Conservation (phyloP, 148 eudicot species). For the Cornus suecica region DNA sequence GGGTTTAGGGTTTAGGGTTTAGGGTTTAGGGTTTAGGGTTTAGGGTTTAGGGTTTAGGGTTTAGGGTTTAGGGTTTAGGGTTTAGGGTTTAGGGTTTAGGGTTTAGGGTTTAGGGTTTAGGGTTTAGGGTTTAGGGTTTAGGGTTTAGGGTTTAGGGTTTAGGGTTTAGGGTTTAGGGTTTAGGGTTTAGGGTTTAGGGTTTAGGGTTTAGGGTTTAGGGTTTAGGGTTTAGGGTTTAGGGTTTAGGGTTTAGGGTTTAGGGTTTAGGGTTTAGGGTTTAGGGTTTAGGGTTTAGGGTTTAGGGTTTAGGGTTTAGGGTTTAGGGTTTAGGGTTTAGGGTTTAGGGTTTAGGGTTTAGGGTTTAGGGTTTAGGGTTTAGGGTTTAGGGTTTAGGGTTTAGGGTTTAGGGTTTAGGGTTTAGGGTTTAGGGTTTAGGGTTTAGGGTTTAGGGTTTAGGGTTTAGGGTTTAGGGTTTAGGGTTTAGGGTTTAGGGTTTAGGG, state of each 20-base stretch:
- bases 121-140: constrained; percentile 2
- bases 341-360: constrained; percentile 12
- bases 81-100: not conserved
- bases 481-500: constrained; percentile 31
- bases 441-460: constrained; percentile 25
- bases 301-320: not conserved
- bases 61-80: constrained; percentile 8
- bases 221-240: constrained; percentile 4
- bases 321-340: not conserved
- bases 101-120: not conserved
- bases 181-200: constrained; percentile 1
- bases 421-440: constrained; percentile 28
- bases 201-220: constrained; percentile 7
- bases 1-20: constrained; percentile 14
- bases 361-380: constrained; percentile 14
- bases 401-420: constrained; percentile 19
- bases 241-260: constrained; percentile 4
- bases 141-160: constrained; percentile 8
- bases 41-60: constrained; percentile 13
- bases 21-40: constrained; percentile 12
- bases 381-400: constrained; percentile 18
- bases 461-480: constrained; percentile 25
- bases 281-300: not conserved
- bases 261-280: constrained; percentile 3
- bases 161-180: constrained; percentile 1